These are phyloP conservation scores for Medicago ruthenica DNA, from an alignment of 306 rosid species.

Conservation along the genomic window DNA sequence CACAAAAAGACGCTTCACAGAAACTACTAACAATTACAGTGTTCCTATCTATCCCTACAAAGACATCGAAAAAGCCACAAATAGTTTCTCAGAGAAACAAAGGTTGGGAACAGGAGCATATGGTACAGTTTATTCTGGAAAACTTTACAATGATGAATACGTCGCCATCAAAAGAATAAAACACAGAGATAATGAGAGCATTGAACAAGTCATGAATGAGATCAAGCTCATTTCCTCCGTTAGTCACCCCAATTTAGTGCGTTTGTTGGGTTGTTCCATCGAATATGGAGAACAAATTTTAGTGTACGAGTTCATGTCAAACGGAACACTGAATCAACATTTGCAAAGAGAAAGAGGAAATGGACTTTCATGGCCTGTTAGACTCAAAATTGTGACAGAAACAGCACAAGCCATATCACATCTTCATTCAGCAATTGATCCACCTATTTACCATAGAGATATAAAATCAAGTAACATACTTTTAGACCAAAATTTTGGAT, in stretches of 20 bases:
- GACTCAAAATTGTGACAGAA: conserved; percentile 80
- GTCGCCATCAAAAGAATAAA: conserved; percentile 86
- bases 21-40: conserved; percentile 74
- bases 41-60: conserved; percentile 75
- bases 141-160: conserved; percentile 65
- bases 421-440: conserved; percentile 74
- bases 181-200: conserved; percentile 70
- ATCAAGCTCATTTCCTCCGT: conserved; percentile 83
- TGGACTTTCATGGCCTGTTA: conserved; percentile 81
- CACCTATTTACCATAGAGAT: conserved; percentile 92
- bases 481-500: conserved; percentile 64
- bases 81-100: conserved; percentile 79
- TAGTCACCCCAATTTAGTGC: conserved; percentile 82
- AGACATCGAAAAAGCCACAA: conserved; percentile 86
- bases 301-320: conserved; percentile 91
- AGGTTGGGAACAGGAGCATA: conserved; percentile 87
- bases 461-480: conserved; percentile 91
- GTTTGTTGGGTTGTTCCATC: conserved; percentile 84
- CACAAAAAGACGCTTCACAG: conserved; percentile 75
- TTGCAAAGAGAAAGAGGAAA: conserved; percentile 75
- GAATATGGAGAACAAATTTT: conserved; percentile 80
- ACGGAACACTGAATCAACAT: conserved; percentile 86
- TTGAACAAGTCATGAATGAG: conserved; percentile 86
- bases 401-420: conserved; percentile 90
- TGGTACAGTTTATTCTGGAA: conserved; percentile 91